phyloP scores from a whole-genome alignment of 441 rosid genomes.

The Theobroma grandiflorum region DNA sequence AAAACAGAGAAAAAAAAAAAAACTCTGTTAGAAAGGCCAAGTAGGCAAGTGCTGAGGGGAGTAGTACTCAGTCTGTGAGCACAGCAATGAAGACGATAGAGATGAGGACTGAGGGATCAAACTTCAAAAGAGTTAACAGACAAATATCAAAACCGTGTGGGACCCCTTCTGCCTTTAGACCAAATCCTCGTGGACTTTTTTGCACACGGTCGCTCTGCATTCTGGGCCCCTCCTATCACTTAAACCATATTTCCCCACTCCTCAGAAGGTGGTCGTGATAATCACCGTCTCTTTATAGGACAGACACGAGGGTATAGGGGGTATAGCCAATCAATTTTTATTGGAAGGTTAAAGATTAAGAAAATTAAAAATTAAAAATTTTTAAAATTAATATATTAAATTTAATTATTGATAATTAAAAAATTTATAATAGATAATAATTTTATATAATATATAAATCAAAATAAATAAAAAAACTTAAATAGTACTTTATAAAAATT shows the following conservation, averaged over 20 bases:
- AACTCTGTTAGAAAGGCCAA: not conserved
- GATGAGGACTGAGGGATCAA: too few relatives aligned
- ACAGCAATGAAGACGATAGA: not conserved
- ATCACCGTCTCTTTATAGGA: not conserved
- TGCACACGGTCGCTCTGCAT: constrained; percentile 38
- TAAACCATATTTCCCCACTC: too few relatives aligned
- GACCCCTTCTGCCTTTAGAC: constrained; percentile 37
- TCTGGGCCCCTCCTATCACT: not conserved
- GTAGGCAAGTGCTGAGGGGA: not conserved
- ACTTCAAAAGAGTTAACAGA: not conserved
- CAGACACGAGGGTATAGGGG: too few relatives aligned
- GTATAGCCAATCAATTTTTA: too few relatives aligned
- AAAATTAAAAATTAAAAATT: too few relatives aligned
- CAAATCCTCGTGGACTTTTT: constrained; percentile 45
- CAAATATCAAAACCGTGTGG: constrained; percentile 45
- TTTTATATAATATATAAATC: too few relatives aligned
- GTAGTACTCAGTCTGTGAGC: not conserved
- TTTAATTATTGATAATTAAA: too few relatives aligned
- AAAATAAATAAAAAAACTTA: too few relatives aligned
- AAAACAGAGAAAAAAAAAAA: not conserved
- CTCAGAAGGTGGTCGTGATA: fast-evolving
- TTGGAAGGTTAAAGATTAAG: too few relatives aligned
- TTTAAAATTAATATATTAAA: too few relatives aligned
- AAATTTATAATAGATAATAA: too few relatives aligned
- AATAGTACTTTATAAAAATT: too few relatives aligned